A percentile compares a stretch with the other conserved stretches of the same genome.
Conservation (phyloP, 139 green algal genomes). For the Edaphochlamys debaryana region DNA sequence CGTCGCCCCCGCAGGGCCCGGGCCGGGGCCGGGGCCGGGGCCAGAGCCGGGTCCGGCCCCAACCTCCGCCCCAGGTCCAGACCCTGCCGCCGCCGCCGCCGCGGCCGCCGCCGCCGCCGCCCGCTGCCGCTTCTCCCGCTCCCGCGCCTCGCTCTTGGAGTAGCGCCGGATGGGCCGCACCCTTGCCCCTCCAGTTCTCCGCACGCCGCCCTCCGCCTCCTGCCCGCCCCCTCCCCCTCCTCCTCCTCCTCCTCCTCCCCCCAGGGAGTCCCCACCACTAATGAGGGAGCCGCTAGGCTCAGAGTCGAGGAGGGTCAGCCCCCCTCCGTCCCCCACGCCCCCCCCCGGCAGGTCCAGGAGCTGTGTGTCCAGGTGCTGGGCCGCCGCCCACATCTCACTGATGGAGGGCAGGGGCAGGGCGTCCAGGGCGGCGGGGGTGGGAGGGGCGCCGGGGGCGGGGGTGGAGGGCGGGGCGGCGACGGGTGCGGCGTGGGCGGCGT, state of each 20-base stretch:
- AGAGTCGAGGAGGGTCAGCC: not conserved
- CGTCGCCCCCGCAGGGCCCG: no score
- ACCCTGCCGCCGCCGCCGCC: not conserved
- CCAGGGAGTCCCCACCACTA: not conserved
- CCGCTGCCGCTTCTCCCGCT: not conserved
- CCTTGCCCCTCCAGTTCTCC: not conserved
- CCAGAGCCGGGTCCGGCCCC: no score
- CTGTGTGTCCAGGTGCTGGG: constrained; percentile 1
- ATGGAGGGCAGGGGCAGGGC: constrained; percentile 24
- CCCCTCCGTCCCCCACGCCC: not conserved
- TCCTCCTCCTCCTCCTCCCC: not conserved
- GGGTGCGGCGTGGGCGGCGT: no score
- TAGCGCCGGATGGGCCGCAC: constrained; percentile 26
- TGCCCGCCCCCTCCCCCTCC: not conserved
- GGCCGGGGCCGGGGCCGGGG: no score
- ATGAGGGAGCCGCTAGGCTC: not conserved
- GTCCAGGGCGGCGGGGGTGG: not conserved
- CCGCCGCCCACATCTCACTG: constrained; percentile 22
- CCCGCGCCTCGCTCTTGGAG: not conserved
- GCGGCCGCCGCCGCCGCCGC: constrained; percentile 3
- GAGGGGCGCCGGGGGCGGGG: not conserved
- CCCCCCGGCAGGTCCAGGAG: constrained; percentile 7
- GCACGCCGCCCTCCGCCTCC: not conserved
- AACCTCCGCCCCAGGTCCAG: no score
- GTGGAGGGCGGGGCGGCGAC: no score